Conservation (phyloP, 208 protist genomes). For the Borovskyia barvae region DNA sequence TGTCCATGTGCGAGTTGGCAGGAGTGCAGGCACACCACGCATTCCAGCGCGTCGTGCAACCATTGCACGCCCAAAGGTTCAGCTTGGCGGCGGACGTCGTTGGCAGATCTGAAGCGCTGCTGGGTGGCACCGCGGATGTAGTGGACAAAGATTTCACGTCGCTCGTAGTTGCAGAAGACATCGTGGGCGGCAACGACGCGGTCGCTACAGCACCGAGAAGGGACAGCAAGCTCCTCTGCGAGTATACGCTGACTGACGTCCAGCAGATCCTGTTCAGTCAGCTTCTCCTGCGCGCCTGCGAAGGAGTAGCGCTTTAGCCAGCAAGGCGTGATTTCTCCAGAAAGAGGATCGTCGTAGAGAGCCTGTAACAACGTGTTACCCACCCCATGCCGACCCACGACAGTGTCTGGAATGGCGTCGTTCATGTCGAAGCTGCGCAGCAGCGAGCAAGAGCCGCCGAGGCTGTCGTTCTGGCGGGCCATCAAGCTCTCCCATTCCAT, state of each 20-base stretch:
- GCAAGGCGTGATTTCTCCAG: conserved; percentile 46
- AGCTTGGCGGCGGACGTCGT: conserved; percentile 54
- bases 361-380: conserved; percentile 44
- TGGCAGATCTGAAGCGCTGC: conserved; percentile 57
- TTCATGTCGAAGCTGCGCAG: conserved; percentile 28
- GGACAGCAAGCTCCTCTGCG: conserved; percentile 34
- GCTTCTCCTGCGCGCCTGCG: conserved; percentile 1
- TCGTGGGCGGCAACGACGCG: conserved; percentile 42
- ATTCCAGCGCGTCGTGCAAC: conserved; percentile 65
- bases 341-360: conserved; percentile 53
- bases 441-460: conserved; percentile 12
- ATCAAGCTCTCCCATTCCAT: neutral
- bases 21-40: conserved; percentile 59
- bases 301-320: conserved; percentile 73
- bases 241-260: conserved; percentile 32
- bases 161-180: conserved; percentile 53
- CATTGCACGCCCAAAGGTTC: conserved; percentile 50
- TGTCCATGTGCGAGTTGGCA: conserved; percentile 55
- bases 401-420: conserved; percentile 5
- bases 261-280: neutral
- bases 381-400: conserved; percentile 15
- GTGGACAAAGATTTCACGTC: conserved; percentile 57
- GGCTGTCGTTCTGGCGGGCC: conserved; percentile 2
- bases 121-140: conserved; percentile 63
- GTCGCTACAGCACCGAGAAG: conserved; percentile 37